Base-by-base conservation (phyloP, 2,329 filamentous ascomycete genomes). In the Magnaporthiopsis rhizophila region DNA sequence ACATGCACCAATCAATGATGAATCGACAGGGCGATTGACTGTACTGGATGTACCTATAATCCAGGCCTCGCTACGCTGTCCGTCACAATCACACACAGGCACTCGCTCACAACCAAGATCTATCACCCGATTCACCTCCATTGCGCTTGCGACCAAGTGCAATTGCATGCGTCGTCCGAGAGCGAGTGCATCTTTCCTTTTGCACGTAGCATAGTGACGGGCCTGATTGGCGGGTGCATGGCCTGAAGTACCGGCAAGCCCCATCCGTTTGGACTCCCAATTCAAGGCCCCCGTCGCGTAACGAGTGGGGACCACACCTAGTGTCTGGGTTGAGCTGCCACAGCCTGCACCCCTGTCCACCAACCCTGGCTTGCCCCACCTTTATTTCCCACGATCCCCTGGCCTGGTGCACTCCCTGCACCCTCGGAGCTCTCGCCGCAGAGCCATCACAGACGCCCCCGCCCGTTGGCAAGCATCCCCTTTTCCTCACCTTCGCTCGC, bases 341-440 rank as follows among this genome's bases (percentile, higher is more conserved):
- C 53, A 36, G 21, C 53, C 34, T n/a, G 63, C 45, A 65, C 50
- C 64, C 64, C 32, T 65, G 64, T 57, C 64, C 58, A 50, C 53
- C 58, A 34, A 61, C 64, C 62, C 34, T 57, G 34, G 59, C 56
- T 57, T 36, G 60, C 61, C 21, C 66, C 66, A 65, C 63, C 62
- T 62, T 62, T 66, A 65, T 67, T 67, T 65, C 65, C 64, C 66
- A 67, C 60, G 61, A 63, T 60, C 50, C 63, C 59, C 45, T 62
- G 64, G 50, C 38, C 34, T 61, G 26, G 24, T 53, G 60, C 59
- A 57, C 45, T 53, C 18, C 45, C n/a, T 21, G 45, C 45, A 53
- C 45, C 45, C 45, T 21, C 45, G 45, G n/a, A 53, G 45, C 45
- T 53, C 45, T 24, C 45, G 59, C 65, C 63, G 63, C 65, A 65